Evolutionary conservation across 1,284 basidiomycete genomes (phyloP), one percentile per base, ranked within the genome.

Genomic region (Ceratobasidium sp.): DNA sequence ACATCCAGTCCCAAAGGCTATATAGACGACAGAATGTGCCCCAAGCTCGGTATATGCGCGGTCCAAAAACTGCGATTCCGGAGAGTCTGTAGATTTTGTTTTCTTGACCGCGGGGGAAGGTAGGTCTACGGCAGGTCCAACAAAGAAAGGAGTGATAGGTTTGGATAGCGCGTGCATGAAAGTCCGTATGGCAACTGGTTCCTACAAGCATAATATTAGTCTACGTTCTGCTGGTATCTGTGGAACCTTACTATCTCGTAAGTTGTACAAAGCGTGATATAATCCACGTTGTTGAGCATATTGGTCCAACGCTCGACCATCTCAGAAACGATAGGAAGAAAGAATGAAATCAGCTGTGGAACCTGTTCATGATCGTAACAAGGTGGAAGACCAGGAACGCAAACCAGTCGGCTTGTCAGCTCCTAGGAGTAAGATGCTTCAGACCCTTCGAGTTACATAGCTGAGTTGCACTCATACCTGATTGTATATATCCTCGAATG

Each of bases 1-100:
- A 21, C 47, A 70, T 32, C 43, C 16, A 6, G 64, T 47, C n/a
- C 73, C 73, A 21, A 73, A 73, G 6, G 64, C 54, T 26, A 69
- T 44, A 44, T 73, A 73, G 8, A 73, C n/a, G 1, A 62, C 64
- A 13, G 55, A 61, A 35, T 73, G 44, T 1, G 47, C 30, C 1
- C 73, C 73, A 9, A 52, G 26, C 7, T 69, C 57, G n/a, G 35
- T 54, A 23, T 61, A 69, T 57, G 64, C 54, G 21, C 50, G 35
- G 64, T 70, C 49, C 44, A 73, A 57, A 57, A 73, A 73, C 13
- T n/a, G 38, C 7, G 52, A 23, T 18, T 44, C 43, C 0, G 64
- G 63, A 16, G 38, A 35, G n/a, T 18, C 35, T 30, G 21, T n/a
- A 14, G 7, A 11, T 11, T 6, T 57, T 18, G 26, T 13, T 21